A percentile compares a stretch with the other conserved stretches of the same genome.
phyloP scores from a whole-genome alignment of 1,284 basidiomycete species.

The Tilletia indica region DNA sequence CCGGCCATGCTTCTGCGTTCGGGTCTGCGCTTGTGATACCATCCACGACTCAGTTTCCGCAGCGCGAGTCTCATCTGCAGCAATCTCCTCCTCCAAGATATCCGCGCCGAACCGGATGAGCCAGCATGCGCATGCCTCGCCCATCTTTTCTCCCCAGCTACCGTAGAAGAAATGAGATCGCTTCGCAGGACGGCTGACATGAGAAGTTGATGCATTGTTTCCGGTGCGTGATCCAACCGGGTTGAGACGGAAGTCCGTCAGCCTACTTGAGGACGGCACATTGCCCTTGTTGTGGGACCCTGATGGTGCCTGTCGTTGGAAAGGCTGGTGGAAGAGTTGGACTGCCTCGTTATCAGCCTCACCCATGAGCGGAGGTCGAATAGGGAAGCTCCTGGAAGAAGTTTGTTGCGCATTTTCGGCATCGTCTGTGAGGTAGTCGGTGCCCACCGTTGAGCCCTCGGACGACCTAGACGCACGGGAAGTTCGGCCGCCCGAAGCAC shows the following conservation, averaged over 20 bases:
- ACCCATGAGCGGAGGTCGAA: constrained; percentile 7
- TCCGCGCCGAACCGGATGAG: constrained; percentile 80
- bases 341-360: background rate
- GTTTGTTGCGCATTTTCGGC: background rate
- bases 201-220: background rate
- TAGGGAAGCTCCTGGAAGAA: background rate
- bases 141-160: constrained; percentile 79
- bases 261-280: background rate
- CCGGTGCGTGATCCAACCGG: background rate
- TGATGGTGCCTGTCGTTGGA: background rate
- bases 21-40: background rate
- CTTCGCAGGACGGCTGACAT: background rate
- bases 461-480: background rate
- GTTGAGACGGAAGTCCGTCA: background rate
- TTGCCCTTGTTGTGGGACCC: background rate
- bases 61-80: constrained; percentile 24
- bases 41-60: constrained; percentile 18
- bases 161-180: constrained; percentile 58
- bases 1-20: background rate
- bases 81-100: constrained; percentile 69
- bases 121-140: constrained; percentile 85
- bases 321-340: background rate
- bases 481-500: background rate
- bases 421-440: background rate
- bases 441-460: background rate